Evolutionary conservation across 2,329 filamentous ascomycete species (phyloP).

Genomic region (Pseudocercospora musae): DNA sequence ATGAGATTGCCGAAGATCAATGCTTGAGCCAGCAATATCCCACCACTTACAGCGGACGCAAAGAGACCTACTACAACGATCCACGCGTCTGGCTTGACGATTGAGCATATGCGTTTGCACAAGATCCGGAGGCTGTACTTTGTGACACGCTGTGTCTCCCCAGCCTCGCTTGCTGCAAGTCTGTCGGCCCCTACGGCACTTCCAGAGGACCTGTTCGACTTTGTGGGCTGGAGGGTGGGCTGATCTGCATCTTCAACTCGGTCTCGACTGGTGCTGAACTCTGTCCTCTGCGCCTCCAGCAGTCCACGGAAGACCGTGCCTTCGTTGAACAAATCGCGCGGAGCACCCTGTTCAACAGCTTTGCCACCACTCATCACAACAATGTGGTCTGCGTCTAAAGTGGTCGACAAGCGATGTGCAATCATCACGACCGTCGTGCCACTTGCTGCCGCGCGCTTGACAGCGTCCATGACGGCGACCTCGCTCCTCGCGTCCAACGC

Average conservation of each 20-base stretch:
- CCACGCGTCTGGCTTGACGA: conserved; percentile 36
- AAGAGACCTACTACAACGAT: conserved; percentile 43
- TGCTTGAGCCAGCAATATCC: conserved; percentile 58
- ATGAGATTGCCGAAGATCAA: conserved; percentile 56
- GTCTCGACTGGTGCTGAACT: conserved; percentile 6
- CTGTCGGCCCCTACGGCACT: not conserved
- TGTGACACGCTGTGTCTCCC: not conserved
- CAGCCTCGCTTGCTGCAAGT: not conserved
- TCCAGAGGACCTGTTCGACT: not conserved
- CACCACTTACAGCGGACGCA: conserved; percentile 46
- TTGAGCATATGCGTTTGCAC: conserved; percentile 12
- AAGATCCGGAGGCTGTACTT: conserved; percentile 17
- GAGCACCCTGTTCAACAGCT: conserved; percentile 61
- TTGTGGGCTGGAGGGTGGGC: conserved; percentile 1
- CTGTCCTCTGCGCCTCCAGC: conserved; percentile 28
- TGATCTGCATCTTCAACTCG: conserved; percentile 2
- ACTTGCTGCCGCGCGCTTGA: conserved; percentile 40
- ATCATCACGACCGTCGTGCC: conserved; percentile 66
- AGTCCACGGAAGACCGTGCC: conserved; percentile 30
- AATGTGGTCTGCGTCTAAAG: conserved; percentile 76
- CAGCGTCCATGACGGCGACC: conserved; percentile 42
- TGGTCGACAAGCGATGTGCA: conserved; percentile 72
- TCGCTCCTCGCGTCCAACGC: conserved; percentile 47
- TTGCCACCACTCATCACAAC: conserved; percentile 69
- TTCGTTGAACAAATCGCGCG: conserved; percentile 52